Evolutionary conservation across 352 stramenopile genomes (phyloP).

Genomic region (Plasmopara muralis): DNA sequence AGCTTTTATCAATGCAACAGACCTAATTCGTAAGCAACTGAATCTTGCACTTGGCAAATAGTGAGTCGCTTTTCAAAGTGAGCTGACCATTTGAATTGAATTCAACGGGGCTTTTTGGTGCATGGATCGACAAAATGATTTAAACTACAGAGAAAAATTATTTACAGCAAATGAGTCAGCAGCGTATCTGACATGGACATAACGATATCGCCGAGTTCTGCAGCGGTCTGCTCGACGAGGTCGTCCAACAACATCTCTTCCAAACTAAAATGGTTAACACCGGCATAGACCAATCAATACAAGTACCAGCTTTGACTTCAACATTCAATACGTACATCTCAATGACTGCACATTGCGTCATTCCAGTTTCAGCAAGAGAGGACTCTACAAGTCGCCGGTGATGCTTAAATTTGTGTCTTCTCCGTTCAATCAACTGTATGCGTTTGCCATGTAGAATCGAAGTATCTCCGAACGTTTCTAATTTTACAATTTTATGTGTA

Average conservation of each 20-base stretch:
- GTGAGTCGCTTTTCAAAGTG: too few species aligned
- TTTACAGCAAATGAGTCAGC: constrained; percentile 22
- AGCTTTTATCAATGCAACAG: too few species aligned
- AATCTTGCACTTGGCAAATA: too few species aligned
- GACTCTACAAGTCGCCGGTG: constrained; percentile 50
- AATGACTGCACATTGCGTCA: constrained; percentile 51
- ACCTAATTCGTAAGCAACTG: too few species aligned
- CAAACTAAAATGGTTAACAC: constrained; percentile 20
- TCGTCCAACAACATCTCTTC: constrained; percentile 41
- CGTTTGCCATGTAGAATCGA: constrained; percentile 17
- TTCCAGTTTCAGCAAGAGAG: constrained; percentile 45
- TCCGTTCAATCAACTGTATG: constrained; percentile 41
- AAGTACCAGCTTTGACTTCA: not conserved
- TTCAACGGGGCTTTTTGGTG: too few species aligned
- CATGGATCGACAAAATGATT: too few species aligned
- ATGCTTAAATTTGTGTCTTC: constrained; percentile 37
- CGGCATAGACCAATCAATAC: not conserved
- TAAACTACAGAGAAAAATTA: not conserved
- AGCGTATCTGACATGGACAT: constrained; percentile 34
- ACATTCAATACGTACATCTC: constrained; percentile 40
- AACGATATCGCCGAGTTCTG: constrained; percentile 35
- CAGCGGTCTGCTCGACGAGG: constrained; percentile 29
- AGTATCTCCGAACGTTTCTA: constrained; percentile 8
- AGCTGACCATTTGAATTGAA: too few species aligned
- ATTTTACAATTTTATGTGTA: constrained; percentile 1